Conservation (phyloP, 2,329 filamentous ascomycete species). For the Neopestalotiopsis rosae region DNA sequence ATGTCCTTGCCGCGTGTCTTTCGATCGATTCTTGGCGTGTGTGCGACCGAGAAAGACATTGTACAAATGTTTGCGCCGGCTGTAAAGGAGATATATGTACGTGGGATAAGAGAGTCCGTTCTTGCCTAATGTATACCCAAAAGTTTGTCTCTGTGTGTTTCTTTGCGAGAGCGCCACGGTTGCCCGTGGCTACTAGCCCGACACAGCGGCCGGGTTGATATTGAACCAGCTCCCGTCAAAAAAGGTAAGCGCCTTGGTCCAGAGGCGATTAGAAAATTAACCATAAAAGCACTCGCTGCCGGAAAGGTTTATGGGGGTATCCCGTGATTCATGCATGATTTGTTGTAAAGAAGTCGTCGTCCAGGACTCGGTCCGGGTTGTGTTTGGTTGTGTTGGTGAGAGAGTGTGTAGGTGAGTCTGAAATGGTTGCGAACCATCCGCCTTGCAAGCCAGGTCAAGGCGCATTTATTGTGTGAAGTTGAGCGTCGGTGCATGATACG, state of each 20-base stretch:
- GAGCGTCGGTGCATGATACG: neutral
- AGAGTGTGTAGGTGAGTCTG: neutral
- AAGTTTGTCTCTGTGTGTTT: slow-evolving; percentile 9
- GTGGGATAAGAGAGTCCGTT: neutral
- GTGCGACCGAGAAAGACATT: neutral
- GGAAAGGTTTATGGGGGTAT: slow-evolving; percentile 15
- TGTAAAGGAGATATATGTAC: slow-evolving; percentile 10
- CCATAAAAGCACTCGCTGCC: slow-evolving; percentile 19
- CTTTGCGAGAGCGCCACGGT: slow-evolving; percentile 19
- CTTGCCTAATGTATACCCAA: slow-evolving; percentile 24
- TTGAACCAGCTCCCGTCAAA: slow-evolving; percentile 23
- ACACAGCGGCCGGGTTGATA: neutral
- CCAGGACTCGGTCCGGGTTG: slow-evolving; percentile 17
- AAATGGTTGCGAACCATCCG: neutral
- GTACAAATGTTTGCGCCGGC: neutral
- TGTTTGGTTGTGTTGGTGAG: neutral
- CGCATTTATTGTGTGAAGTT: neutral
- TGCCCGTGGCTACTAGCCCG: slow-evolving; percentile 1
- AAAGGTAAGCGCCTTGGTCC: slow-evolving; percentile 23
- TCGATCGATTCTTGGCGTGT: neutral
- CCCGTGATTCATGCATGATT: slow-evolving; percentile 24
- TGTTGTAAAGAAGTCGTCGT: slow-evolving; percentile 18
- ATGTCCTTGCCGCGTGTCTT: slow-evolving; percentile 6
- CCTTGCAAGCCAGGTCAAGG: too few species aligned
- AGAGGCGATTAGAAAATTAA: slow-evolving; percentile 25